A percentile compares a stretch with the other conserved stretches of the same genome.
phyloP scores from a whole-genome alignment of 768 basidiomycete genomes.

The Boletus barrowsii region DNA sequence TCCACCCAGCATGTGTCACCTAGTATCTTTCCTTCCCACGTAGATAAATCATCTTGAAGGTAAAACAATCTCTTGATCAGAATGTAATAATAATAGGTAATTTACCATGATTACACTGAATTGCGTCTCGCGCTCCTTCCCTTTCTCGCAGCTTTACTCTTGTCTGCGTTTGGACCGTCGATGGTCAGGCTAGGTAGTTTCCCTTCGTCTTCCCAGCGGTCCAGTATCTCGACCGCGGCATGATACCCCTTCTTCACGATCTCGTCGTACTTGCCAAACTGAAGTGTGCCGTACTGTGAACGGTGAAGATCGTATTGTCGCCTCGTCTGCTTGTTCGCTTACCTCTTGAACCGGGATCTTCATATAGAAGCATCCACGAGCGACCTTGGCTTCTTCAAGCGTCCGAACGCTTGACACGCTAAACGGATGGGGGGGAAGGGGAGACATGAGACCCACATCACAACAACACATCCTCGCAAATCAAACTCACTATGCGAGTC shows the following conservation, averaged over 20 bases:
- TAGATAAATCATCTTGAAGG: slow-evolving; percentile 20
- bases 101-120: slow-evolving; percentile 43
- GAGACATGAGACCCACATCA: slow-evolving; percentile 3
- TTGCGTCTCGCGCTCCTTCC: slow-evolving; percentile 78
- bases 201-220: slow-evolving; percentile 80
- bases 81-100: not conserved
- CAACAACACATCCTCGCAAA: not conserved
- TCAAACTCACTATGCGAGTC: slow-evolving; percentile 82
- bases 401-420: slow-evolving; percentile 96
- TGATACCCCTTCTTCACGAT: slow-evolving; percentile 79
- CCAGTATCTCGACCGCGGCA: slow-evolving; percentile 67
- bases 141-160: slow-evolving; percentile 51
- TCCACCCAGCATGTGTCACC: slow-evolving; percentile 17
- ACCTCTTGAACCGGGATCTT: slow-evolving; percentile 94
- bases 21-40: slow-evolving; percentile 6
- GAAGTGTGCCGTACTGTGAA: slow-evolving; percentile 83
- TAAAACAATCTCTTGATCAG: not conserved
- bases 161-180: slow-evolving; percentile 47
- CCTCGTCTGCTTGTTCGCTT: slow-evolving; percentile 14
- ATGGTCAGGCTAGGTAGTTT: slow-evolving; percentile 73
- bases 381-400: slow-evolving; percentile 90
- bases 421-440: not conserved
- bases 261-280: slow-evolving; percentile 87
- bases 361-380: slow-evolving; percentile 87
- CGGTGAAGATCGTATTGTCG: not conserved